Percentiles rank a stretch among this genome's conserved stretches.
phyloP scores from a whole-genome alignment of 805 yeast species.

The Monosporozyma aquatica region DNA sequence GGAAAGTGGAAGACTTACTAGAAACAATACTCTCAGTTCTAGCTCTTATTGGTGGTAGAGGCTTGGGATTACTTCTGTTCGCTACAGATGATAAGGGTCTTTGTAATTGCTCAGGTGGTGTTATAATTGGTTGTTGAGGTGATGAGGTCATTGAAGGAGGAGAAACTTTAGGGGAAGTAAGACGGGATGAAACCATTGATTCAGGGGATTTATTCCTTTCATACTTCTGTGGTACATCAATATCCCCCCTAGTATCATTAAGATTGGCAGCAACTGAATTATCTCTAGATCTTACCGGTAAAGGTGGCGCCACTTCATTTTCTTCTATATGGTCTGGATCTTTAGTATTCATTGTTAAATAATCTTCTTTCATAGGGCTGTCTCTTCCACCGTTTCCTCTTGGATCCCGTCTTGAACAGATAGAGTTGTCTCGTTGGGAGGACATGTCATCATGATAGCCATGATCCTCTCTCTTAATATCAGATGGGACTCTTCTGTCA shows the following conservation, averaged over 20 bases:
- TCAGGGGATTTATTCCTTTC: background rate
- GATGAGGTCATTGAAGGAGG: constrained; percentile 1
- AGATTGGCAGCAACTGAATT: background rate
- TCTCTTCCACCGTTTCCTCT: too few species aligned
- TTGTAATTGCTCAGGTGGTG: background rate
- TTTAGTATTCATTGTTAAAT: too few species aligned
- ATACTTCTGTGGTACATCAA: background rate
- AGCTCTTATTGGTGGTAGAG: constrained; percentile 4
- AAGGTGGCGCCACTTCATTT: constrained; percentile 10
- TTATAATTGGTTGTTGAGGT: background rate
- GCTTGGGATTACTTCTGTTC: constrained; percentile 12
- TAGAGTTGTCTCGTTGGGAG: too few species aligned
- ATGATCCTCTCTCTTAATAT: too few species aligned
- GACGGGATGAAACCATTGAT: background rate
- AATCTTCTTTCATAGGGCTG: too few species aligned
- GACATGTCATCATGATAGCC: too few species aligned
- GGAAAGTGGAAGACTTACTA: background rate
- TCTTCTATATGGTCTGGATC: too few species aligned
- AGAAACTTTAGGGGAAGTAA: too few species aligned
- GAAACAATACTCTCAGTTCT: background rate
- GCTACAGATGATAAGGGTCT: constrained; percentile 13
- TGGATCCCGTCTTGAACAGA: too few species aligned
- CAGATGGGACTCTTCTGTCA: too few species aligned
- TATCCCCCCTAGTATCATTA: background rate
- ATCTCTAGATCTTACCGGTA: constrained; percentile 4